phyloP scores from a whole-genome alignment of 1,284 basidiomycete species.

The Heliocybe sulcata region DNA sequence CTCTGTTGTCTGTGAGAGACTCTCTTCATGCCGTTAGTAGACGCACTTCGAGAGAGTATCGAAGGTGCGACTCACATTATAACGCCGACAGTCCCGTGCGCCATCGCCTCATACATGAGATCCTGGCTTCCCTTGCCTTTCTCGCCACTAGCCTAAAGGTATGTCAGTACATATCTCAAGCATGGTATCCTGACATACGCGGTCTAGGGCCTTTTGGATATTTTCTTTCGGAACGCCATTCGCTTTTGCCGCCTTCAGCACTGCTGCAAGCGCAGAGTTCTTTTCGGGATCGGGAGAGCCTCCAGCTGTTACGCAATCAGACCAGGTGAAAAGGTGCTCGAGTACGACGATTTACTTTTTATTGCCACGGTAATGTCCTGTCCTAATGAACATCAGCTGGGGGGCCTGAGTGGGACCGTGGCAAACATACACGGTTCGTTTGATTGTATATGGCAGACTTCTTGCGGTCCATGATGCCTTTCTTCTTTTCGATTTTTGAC shows the following conservation, averaged over 20 bases:
- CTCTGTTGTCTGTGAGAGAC: constrained; percentile 69
- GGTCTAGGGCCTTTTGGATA: constrained; percentile 64
- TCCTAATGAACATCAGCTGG: constrained; percentile 1
- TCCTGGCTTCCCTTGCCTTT: constrained; percentile 44
- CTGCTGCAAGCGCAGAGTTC: constrained; percentile 56
- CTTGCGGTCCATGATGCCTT: constrained; percentile 65
- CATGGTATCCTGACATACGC: constrained; percentile 32
- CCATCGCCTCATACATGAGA: constrained; percentile 69
- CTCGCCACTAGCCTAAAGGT: constrained; percentile 38
- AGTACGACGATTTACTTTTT: constrained; percentile 38
- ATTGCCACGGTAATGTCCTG: constrained; percentile 71
- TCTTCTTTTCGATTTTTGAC: constrained; percentile 84
- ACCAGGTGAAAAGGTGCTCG: not conserved
- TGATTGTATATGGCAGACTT: constrained; percentile 56
- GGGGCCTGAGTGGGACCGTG: not conserved
- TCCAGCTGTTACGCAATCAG: constrained; percentile 35
- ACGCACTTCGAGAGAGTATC: constrained; percentile 1
- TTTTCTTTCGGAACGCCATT: constrained; percentile 73
- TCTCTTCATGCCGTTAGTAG: constrained; percentile 43
- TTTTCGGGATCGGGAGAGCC: constrained; percentile 58
- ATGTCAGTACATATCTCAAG: constrained; percentile 1
- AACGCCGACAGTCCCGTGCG: constrained; percentile 60
- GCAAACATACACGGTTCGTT: constrained; percentile 45
- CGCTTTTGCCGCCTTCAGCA: constrained; percentile 55
- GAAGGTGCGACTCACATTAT: constrained; percentile 54